Conservation (phyloP, 2,329 filamentous ascomycete genomes). For the Tolypocladium capitatum region DNA sequence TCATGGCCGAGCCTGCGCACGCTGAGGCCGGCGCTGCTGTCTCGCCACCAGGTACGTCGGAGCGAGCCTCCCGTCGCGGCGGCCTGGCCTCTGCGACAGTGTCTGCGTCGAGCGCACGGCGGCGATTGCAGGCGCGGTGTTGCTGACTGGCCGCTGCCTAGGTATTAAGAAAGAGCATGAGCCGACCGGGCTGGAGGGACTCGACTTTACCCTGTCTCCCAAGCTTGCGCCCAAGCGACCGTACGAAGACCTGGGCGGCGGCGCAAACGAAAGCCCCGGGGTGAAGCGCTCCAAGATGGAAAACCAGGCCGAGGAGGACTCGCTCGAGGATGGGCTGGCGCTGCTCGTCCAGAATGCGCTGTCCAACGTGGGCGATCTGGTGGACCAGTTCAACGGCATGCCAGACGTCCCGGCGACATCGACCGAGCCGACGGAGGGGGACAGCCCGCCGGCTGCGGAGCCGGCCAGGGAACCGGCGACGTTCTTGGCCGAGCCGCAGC, state of each 20-base stretch:
- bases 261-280: slow-evolving; percentile 14
- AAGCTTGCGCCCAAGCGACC: slow-evolving; percentile 24
- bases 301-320: slow-evolving; percentile 12
- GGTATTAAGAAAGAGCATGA: slow-evolving; percentile 27
- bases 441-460: slow-evolving; percentile 16
- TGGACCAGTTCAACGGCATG: slow-evolving; percentile 16
- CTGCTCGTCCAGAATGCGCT: slow-evolving; percentile 27
- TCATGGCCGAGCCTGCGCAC: slow-evolving; percentile 28
- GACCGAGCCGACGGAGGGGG: slow-evolving; percentile 21
- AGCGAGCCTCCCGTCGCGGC: not conserved
- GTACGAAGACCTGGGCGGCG: slow-evolving; percentile 16
- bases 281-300: slow-evolving; percentile 23
- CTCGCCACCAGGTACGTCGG: slow-evolving; percentile 21
- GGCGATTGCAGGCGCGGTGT: not conserved
- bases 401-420: slow-evolving; percentile 10
- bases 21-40: slow-evolving; percentile 19
- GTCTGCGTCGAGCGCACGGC: not conserved
- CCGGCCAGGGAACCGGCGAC: slow-evolving; percentile 13
- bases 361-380: slow-evolving; percentile 24
- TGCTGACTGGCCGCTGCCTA: slow-evolving; percentile 14
- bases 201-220: slow-evolving; percentile 21
- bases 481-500: slow-evolving; percentile 22
- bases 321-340: slow-evolving; percentile 22
- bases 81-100: slow-evolving; percentile 1
- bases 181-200: slow-evolving; percentile 15